phyloP scores from a whole-genome alignment of 148 eudicot genomes.

The Camellia lanceoleosa region DNA sequence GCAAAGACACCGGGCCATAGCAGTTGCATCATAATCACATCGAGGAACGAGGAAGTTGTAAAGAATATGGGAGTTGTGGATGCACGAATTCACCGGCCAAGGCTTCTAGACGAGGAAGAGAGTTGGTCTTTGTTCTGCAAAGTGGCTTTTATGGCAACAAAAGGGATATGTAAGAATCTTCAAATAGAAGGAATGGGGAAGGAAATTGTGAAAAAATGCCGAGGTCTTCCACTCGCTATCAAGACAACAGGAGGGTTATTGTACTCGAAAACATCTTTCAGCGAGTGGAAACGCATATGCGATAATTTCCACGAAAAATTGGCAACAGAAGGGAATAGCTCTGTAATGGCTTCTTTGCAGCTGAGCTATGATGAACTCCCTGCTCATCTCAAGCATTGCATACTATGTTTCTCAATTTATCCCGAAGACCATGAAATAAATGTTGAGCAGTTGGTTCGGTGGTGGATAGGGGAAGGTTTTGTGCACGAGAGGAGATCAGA shows the following conservation, averaged over 20 bases:
- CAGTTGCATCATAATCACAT: conserved; percentile 1
- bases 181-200: background rate
- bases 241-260: background rate
- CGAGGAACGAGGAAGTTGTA: background rate
- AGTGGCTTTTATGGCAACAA: background rate
- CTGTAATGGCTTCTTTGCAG: conserved; percentile 2
- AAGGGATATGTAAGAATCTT: background rate
- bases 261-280: background rate
- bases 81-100: background rate
- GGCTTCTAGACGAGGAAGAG: background rate
- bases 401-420: conserved; percentile 1
- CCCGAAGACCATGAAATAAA: background rate
- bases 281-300: background rate
- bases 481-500: background rate
- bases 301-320: background rate
- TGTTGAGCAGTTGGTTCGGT: background rate
- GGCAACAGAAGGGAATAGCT: background rate
- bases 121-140: conserved; percentile 2
- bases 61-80: background rate
- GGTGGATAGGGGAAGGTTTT: conserved; percentile 3
- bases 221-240: conserved; percentile 1
- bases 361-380: conserved; percentile 8
- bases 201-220: background rate
- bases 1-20: background rate
- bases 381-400: background rate